A percentile compares a stretch with the other conserved stretches of the same genome.
phyloP scores from a whole-genome alignment of 2,329 filamentous ascomycete genomes.

The Ascochyta clinopodiicola region DNA sequence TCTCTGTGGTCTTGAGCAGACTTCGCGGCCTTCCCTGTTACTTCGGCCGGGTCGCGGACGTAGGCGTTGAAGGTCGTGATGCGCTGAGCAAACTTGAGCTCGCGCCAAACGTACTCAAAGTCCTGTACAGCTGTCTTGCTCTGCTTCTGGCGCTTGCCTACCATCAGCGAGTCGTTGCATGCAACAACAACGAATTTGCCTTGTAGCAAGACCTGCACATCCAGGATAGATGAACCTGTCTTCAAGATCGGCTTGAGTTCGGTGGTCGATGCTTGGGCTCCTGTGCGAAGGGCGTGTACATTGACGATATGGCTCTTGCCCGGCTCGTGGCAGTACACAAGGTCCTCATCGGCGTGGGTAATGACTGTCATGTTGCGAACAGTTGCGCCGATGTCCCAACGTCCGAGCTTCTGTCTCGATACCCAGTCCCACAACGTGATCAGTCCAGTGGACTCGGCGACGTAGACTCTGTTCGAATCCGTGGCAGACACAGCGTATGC shows the following conservation, averaged over 20 bases:
- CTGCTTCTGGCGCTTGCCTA: conserved; percentile 61
- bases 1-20: conserved; percentile 42
- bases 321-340: conserved; percentile 50
- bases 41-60: conserved; percentile 61
- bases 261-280: conserved; percentile 34
- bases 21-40: conserved; percentile 38
- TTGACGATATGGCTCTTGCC: conserved; percentile 50
- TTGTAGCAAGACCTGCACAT: conserved; percentile 56
- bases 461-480: conserved; percentile 60
- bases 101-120: conserved; percentile 60
- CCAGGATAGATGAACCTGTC: conserved; percentile 45
- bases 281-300: conserved; percentile 43
- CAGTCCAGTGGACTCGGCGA: conserved; percentile 58
- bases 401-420: conserved; percentile 51
- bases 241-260: conserved; percentile 46
- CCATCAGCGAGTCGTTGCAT: conserved; percentile 61
- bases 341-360: conserved; percentile 39
- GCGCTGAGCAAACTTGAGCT: conserved; percentile 64
- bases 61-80: conserved; percentile 54
- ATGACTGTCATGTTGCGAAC: conserved; percentile 44
- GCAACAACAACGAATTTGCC: conserved; percentile 67
- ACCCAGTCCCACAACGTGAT: conserved; percentile 67
- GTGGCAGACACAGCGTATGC: conserved; percentile 60
- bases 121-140: conserved; percentile 47
- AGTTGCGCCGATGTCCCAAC: conserved; percentile 52